A percentile compares a stretch with the other conserved stretches of the same genome.
phyloP scores from a whole-genome alignment of 1,139 yeast genomes.

The Zygotorulaspora mrakii region DNA sequence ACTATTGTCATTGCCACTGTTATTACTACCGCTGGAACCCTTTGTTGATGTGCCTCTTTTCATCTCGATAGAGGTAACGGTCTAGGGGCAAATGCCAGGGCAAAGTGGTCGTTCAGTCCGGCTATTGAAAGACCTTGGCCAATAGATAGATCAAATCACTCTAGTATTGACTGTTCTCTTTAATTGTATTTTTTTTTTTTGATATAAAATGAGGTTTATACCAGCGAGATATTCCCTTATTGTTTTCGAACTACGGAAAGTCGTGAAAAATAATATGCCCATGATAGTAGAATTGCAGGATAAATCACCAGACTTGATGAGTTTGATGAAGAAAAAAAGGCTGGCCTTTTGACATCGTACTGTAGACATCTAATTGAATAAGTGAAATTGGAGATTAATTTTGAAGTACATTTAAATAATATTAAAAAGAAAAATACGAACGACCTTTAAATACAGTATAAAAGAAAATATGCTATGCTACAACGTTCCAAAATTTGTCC shows the following conservation, averaged over 20 bases:
- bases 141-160: background rate
- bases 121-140: too few species aligned
- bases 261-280: constrained; percentile 3
- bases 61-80: constrained; percentile 6
- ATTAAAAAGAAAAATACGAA: background rate
- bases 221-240: constrained; percentile 4
- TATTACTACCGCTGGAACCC: constrained; percentile 9
- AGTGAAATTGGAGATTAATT: too few species aligned
- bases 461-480: constrained; percentile 17
- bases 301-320: too few species aligned
- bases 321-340: too few species aligned
- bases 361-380: too few species aligned
- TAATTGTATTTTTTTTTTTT: too few species aligned
- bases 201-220: too few species aligned
- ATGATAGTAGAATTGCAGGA: background rate
- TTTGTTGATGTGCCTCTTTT: constrained; percentile 14
- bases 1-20: constrained; percentile 8
- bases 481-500: constrained; percentile 42
- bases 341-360: too few species aligned
- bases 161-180: background rate
- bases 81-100: background rate
- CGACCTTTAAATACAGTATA: background rate
- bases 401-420: too few species aligned
- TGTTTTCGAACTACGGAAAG: constrained; percentile 1
- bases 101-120: too few species aligned